Conservation (phyloP, 805 yeast species). For the Cyberlindnera xishuangbannaensis region DNA sequence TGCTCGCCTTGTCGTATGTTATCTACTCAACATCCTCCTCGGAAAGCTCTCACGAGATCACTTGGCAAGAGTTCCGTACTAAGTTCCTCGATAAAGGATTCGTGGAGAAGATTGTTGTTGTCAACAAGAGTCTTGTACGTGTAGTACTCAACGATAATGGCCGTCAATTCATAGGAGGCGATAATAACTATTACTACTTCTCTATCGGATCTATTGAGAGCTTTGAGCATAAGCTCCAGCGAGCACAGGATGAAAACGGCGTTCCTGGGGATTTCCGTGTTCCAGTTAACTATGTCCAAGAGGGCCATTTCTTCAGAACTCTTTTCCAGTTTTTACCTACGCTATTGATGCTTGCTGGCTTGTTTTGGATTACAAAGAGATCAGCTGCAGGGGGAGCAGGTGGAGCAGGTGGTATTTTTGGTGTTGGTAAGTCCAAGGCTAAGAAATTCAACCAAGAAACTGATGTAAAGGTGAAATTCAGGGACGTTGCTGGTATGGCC, state of each 20-base stretch:
- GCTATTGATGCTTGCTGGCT: slow-evolving; percentile 77
- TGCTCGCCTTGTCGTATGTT: slow-evolving; percentile 28
- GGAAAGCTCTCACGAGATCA: slow-evolving; percentile 47
- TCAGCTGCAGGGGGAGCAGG: slow-evolving; percentile 41
- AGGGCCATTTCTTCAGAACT: slow-evolving; percentile 59
- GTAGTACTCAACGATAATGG: slow-evolving; percentile 62
- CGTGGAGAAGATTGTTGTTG: slow-evolving; percentile 68
- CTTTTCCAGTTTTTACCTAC: slow-evolving; percentile 84
- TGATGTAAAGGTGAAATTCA: slow-evolving; percentile 80
- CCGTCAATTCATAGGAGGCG: slow-evolving; percentile 37
- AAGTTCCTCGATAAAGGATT: slow-evolving; percentile 69
- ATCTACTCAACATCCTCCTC: slow-evolving; percentile 25
- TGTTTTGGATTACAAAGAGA: slow-evolving; percentile 72
- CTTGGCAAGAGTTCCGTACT: slow-evolving; percentile 88
- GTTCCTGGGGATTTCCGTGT: slow-evolving; percentile 59
- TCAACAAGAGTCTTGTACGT: slow-evolving; percentile 70
- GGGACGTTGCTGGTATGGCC: slow-evolving; percentile 95
- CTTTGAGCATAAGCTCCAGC: slow-evolving; percentile 74
- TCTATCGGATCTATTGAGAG: slow-evolving; percentile 84
- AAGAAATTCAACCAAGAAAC: slow-evolving; percentile 88
- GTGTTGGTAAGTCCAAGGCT: slow-evolving; percentile 90
- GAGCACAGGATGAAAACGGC: slow-evolving; percentile 65
- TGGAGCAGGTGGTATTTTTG: slow-evolving; percentile 71
- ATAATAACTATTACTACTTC: slow-evolving; percentile 45
- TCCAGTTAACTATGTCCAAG: slow-evolving; percentile 76